Conservation (phyloP, 768 basidiomycete genomes). For the Russula vinacea region DNA sequence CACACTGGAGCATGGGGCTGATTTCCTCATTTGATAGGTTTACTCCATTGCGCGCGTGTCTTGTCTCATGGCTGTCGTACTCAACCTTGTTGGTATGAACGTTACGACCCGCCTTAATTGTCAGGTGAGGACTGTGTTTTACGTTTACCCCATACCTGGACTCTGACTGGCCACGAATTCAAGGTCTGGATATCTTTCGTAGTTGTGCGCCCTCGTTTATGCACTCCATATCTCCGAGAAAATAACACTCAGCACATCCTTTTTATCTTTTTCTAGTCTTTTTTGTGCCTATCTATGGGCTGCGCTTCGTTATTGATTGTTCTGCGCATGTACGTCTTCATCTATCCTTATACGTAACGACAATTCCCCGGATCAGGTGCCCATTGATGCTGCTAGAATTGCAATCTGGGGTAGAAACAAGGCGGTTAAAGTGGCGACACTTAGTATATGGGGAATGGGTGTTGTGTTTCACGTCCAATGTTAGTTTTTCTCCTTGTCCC, state of each 20-base stretch:
- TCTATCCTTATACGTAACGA: not conserved
- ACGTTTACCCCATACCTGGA: not conserved
- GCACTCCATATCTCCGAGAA: not conserved
- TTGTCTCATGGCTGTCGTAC: not conserved
- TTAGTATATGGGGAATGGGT: not conserved
- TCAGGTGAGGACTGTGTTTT: not conserved
- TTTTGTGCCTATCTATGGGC: not conserved
- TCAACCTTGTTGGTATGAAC: not conserved
- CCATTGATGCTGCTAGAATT: not conserved
- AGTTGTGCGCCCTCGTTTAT: not conserved
- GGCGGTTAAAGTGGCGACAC: not conserved
- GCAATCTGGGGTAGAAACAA: constrained; percentile 13
- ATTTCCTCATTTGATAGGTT: not conserved
- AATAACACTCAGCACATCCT: not conserved
- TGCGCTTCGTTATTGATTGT: constrained; percentile 10
- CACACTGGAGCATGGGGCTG: not conserved
- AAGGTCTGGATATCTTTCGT: not conserved
- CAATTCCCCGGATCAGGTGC: not conserved
- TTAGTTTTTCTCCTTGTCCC: not conserved
- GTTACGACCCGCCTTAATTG: not conserved
- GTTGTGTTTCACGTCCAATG: constrained; percentile 4
- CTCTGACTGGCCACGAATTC: not conserved
- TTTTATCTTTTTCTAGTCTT: not conserved
- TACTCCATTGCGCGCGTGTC: not conserved
- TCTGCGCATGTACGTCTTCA: constrained; percentile 19